These are phyloP conservation scores for Aspergillus arachidicola DNA, from an alignment of 2,329 filamentous ascomycete genomes.

Conservation along the genomic window DNA sequence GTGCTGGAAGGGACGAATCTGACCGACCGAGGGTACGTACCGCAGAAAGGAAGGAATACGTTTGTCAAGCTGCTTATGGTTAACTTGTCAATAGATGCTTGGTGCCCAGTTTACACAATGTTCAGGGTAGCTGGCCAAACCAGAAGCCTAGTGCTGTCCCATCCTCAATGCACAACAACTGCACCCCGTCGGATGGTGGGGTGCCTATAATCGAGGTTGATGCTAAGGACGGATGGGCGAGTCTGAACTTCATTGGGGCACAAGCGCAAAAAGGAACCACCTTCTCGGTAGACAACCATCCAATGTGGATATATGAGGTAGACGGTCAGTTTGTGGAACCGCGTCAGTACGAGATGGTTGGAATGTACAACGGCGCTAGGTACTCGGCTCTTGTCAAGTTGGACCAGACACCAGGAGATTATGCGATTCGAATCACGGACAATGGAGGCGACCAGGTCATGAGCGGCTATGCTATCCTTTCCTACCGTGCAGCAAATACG, in stretches of 20 bases:
- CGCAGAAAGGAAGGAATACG: background rate
- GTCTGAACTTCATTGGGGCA: background rate
- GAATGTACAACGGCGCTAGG: conserved; percentile 2
- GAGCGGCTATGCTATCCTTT: conserved; percentile 1
- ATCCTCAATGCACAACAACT: background rate
- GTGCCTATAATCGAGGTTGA: background rate
- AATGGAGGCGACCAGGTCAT: background rate
- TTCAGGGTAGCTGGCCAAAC: background rate
- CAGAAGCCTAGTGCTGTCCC: background rate
- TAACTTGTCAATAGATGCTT: background rate
- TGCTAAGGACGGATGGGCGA: background rate
- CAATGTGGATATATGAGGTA: conserved; percentile 3
- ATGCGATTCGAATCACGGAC: background rate
- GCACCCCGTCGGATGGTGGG: conserved; percentile 1
- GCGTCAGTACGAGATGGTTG: background rate
- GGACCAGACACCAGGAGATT: background rate
- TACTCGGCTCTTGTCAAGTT: background rate
- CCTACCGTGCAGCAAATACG: background rate
- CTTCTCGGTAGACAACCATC: background rate
- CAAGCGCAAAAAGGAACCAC: conserved; percentile 2
- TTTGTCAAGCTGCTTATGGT: background rate
- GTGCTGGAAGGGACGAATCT: background rate
- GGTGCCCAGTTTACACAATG: background rate
- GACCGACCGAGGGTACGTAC: background rate
- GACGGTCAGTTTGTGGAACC: conserved; percentile 1